A percentile compares a stretch with the other conserved stretches of the same genome.
Evolutionary conservation across 1,284 basidiomycete genomes (phyloP).

Genomic region (Uromyces viciae-fabae): DNA sequence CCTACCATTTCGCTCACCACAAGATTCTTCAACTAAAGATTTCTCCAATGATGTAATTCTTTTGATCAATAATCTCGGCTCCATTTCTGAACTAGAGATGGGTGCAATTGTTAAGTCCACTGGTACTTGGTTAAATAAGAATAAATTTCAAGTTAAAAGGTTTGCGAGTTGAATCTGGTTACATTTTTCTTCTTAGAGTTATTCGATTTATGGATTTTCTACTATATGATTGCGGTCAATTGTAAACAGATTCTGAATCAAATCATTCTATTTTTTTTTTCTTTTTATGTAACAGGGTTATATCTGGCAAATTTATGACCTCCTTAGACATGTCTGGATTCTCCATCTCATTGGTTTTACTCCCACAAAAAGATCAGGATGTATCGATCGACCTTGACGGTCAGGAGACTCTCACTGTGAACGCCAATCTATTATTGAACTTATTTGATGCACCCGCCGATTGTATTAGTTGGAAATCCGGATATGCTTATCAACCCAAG

Average conservation of each 20-base stretch:
- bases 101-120: slow-evolving; percentile 54
- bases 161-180: background rate
- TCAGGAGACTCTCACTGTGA: slow-evolving; percentile 51
- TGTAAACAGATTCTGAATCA: background rate
- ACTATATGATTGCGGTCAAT: no score
- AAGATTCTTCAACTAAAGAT: slow-evolving; percentile 47
- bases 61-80: slow-evolving; percentile 65
- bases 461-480: slow-evolving; percentile 69
- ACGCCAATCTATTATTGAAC: slow-evolving; percentile 62
- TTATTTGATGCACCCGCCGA: slow-evolving; percentile 71
- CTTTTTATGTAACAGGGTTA: background rate
- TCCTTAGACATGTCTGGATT: slow-evolving; percentile 94
- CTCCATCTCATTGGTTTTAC: slow-evolving; percentile 77
- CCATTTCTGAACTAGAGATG: slow-evolving; percentile 80
- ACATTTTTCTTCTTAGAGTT: background rate
- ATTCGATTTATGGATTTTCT: no score
- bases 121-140: slow-evolving; percentile 17
- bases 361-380: slow-evolving; percentile 59
- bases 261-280: background rate
- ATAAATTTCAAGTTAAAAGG: slow-evolving; percentile 28
- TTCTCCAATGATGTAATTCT: slow-evolving; percentile 62
- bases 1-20: slow-evolving; percentile 65
- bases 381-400: slow-evolving; percentile 48
- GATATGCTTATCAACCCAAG: slow-evolving; percentile 47
- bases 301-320: slow-evolving; percentile 60